Percentiles rank a stretch among this genome's conserved stretches.
phyloP scores from a whole-genome alignment of 225 moss, liverwort and hornwort genomes.

The Rhytidiadelphus loreus region DNA sequence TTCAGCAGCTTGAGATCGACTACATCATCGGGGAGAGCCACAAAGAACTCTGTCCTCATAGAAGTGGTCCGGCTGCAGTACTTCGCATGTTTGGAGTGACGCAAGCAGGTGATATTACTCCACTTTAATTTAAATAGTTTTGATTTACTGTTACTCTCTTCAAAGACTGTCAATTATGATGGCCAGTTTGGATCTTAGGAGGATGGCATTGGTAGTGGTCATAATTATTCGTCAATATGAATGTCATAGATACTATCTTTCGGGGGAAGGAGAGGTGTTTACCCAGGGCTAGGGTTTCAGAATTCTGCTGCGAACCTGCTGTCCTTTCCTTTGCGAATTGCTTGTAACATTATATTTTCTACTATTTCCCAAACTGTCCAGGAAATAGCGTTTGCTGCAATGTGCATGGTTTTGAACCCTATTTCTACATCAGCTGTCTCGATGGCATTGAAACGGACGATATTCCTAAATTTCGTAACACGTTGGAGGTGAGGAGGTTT shows the following conservation, averaged over 20 bases:
- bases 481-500: constrained; percentile 58
- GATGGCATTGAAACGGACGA: constrained; percentile 79
- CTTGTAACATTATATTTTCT: neutral
- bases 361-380: constrained; percentile 9
- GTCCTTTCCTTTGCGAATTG: neutral
- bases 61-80: constrained; percentile 71
- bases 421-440: constrained; percentile 83
- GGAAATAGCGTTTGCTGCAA: constrained; percentile 97
- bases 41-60: constrained; percentile 43
- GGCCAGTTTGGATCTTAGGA: neutral
- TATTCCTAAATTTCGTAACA: constrained; percentile 64
- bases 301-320: neutral
- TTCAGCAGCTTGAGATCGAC: constrained; percentile 97
- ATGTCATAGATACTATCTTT: neutral
- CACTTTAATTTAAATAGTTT: neutral
- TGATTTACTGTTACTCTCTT: neutral
- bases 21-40: constrained; percentile 73
- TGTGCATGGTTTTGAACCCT: constrained; percentile 95
- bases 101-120: constrained; percentile 44
- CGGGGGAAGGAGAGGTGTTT: neutral
- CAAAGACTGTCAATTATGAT: neutral
- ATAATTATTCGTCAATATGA: neutral
- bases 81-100: constrained; percentile 96
- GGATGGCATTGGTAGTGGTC: neutral
- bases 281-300: neutral